Base-by-base conservation (phyloP, 352 stramenopile species). In the Phytophthora citrophthora region DNA sequence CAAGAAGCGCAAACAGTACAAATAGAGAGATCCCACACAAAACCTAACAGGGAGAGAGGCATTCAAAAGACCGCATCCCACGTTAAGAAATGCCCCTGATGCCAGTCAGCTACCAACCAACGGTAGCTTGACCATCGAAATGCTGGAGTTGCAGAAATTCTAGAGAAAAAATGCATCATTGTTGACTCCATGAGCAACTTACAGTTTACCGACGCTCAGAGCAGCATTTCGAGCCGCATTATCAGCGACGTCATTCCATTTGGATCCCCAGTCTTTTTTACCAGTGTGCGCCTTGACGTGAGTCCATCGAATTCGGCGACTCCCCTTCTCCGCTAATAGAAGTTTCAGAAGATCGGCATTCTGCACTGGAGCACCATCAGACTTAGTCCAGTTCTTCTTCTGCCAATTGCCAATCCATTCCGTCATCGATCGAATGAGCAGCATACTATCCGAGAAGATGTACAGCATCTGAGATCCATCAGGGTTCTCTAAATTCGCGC, bases 401-500 rank as follows among this genome's bases (percentile, higher is more conserved):
- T 75, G 61, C 83, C 86, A 94, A 0, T 55, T 77, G 2, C 54
- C 57, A 34, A 94, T 61, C 83, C 83, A 93, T 56, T 93, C 75
- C 2, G 82, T 93, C 81, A 91, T 93, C 4, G 86, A 90, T 31
- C 77, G 75, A 61, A 93, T 91, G n/a, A 94, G 67, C 23, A 91
- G 36, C 82, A 91, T 88, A 36, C 79, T 91, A 52, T 91, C 81
- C 4, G 82, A 88, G 56, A 89, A 94, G 26, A 94, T 94, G 34
- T 72, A 90, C 11, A 94, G 72, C 57, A 76, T 50, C 8, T 59
- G 59, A 6, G 44, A 55, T 12, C 43, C 24, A 5, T 57, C 61
- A 0, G 77, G 70, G 23, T 93, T 67, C 56, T 89, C 70, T 6
- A 76, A 2, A 45, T 94, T 93, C 6, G 81, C 82, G 27, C 78